phyloP scores from a whole-genome alignment of 208 protist genomes.

The Acanthamoeba lenticulata region DNA sequence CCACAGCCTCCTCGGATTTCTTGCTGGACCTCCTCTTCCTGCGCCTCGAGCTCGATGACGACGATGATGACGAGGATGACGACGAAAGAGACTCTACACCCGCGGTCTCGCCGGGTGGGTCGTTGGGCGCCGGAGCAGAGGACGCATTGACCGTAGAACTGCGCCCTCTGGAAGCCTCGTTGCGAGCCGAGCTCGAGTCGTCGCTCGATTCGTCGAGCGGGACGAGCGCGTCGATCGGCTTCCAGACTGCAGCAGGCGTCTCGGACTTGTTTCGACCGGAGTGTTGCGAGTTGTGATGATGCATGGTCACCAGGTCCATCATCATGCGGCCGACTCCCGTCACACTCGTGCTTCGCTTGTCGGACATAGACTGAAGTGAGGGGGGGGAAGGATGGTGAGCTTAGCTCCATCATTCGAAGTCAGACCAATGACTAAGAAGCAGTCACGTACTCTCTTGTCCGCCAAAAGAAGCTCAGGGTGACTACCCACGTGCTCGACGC shows the following conservation, averaged over 20 bases:
- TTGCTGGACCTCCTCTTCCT: not conserved
- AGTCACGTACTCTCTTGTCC: constrained; percentile 30
- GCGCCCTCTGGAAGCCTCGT: too few species aligned
- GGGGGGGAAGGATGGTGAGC: too few species aligned
- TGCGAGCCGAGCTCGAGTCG: not conserved
- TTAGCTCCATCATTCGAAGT: too few species aligned
- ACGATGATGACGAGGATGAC: not conserved
- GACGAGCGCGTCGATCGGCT: not conserved
- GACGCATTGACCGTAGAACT: too few species aligned
- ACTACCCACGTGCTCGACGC: constrained; percentile 26
- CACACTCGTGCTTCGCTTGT: not conserved
- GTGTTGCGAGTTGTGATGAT: not conserved
- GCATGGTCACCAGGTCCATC: constrained; percentile 31
- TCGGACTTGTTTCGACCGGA: too few species aligned
- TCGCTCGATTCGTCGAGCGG: not conserved
- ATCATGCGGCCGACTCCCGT: not conserved
- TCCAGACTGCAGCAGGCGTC: not conserved
- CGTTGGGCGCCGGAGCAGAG: too few species aligned
- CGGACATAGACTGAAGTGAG: not conserved
- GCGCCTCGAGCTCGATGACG: too few species aligned
- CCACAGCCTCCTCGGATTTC: too few species aligned
- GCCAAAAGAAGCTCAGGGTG: not conserved
- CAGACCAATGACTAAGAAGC: too few species aligned
- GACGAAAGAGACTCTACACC: too few species aligned
- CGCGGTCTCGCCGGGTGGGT: too few species aligned